phyloP scores from a whole-genome alignment of 805 yeast genomes.

The Lipomyces orientalis region DNA sequence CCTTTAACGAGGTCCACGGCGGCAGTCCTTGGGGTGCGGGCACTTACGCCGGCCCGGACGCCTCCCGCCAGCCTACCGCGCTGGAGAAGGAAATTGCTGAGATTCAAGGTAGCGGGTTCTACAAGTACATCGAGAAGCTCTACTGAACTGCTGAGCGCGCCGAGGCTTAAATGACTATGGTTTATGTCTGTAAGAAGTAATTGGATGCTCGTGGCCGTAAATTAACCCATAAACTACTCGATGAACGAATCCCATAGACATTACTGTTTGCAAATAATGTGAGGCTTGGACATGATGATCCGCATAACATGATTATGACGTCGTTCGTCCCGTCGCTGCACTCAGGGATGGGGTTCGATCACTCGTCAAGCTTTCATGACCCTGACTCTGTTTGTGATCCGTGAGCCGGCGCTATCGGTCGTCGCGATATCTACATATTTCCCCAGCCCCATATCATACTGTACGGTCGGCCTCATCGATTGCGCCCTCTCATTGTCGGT shows the following conservation, averaged over 20 bases:
- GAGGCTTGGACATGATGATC: too few species aligned
- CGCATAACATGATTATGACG: too few species aligned
- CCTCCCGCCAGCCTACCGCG: constrained; percentile 68
- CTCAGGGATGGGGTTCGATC: neutral
- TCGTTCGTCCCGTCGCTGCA: too few species aligned
- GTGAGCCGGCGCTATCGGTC: neutral
- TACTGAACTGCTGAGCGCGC: neutral
- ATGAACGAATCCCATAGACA: neutral
- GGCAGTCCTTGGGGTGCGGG: constrained; percentile 92
- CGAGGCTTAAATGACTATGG: neutral
- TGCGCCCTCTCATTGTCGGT: neutral
- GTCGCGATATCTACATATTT: neutral
- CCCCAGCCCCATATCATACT: neutral
- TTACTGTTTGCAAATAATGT: neutral
- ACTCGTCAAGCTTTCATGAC: neutral
- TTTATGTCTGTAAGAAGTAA: neutral
- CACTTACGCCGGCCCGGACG: constrained; percentile 73
- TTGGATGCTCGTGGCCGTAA: neutral
- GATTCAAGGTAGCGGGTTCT: constrained; percentile 72
- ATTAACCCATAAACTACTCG: neutral
- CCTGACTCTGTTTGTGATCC: neutral
- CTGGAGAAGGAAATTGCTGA: constrained; percentile 69
- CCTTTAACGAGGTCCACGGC: constrained; percentile 73
- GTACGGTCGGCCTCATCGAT: neutral
- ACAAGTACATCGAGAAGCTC: constrained; percentile 47